phyloP scores from a whole-genome alignment of 2,329 filamentous ascomycete genomes.

The Paracorniculantispora psalliotae region DNA sequence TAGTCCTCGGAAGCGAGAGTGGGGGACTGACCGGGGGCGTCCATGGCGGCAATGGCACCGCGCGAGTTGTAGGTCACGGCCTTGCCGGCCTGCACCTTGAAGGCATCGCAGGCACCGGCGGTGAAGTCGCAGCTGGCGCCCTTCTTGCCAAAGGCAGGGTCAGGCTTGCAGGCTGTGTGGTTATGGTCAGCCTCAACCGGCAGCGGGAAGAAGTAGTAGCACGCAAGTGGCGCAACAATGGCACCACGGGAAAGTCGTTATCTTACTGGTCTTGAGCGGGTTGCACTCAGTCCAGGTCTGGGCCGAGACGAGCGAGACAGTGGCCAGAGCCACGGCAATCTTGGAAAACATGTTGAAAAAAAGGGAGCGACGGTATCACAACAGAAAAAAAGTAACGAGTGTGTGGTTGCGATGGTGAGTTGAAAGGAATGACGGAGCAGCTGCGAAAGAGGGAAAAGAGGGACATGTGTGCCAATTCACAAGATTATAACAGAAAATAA shows the following conservation, averaged over 20 bases:
- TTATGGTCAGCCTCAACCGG: background rate
- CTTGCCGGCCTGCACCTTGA: slow-evolving; percentile 43
- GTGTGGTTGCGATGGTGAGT: background rate
- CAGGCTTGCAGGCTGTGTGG: slow-evolving; percentile 58
- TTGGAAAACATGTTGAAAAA: slow-evolving; percentile 36
- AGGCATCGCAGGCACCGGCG: slow-evolving; percentile 58
- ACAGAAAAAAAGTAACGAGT: slow-evolving; percentile 6
- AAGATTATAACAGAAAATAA: background rate
- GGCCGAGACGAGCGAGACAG: slow-evolving; percentile 45
- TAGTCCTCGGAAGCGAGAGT: slow-evolving; percentile 77
- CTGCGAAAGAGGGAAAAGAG: background rate
- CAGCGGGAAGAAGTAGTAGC: too few species aligned
- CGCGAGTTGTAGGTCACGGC: slow-evolving; percentile 39
- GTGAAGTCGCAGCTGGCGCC: slow-evolving; percentile 67
- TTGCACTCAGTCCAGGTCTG: slow-evolving; percentile 54
- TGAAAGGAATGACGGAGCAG: slow-evolving; percentile 5
- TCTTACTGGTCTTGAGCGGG: slow-evolving; percentile 48
- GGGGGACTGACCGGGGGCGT: slow-evolving; percentile 58
- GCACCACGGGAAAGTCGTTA: slow-evolving; percentile 18
- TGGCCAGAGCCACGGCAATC: slow-evolving; percentile 44
- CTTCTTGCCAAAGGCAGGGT: slow-evolving; percentile 68
- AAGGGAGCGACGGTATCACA: background rate
- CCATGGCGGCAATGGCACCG: slow-evolving; percentile 62
- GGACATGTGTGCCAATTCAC: background rate
- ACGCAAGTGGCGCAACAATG: background rate